These are phyloP conservation scores for Piloderma croceum DNA, from an alignment of 768 basidiomycete species.

Conservation along the genomic window DNA sequence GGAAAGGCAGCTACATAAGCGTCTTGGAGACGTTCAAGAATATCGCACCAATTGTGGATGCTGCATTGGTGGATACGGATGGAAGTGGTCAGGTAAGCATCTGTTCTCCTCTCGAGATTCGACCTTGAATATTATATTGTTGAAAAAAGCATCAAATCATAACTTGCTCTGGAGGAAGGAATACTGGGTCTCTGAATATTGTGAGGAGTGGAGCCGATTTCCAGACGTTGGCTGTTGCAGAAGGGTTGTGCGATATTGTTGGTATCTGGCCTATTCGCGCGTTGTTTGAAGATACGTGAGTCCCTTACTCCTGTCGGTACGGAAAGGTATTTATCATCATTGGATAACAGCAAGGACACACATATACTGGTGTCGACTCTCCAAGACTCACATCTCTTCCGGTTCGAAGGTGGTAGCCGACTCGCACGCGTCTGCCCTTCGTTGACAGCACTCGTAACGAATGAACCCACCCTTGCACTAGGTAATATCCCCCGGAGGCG, in stretches of 20 bases:
- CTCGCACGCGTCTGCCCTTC: slow-evolving; percentile 33
- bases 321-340: background rate
- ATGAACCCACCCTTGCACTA: slow-evolving; percentile 57
- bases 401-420: slow-evolving; percentile 41
- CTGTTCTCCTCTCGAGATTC: background rate
- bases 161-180: slow-evolving; percentile 79
- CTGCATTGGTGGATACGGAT: slow-evolving; percentile 67
- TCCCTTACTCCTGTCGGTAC: slow-evolving; percentile 6
- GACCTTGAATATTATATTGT: background rate
- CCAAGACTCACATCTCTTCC: slow-evolving; percentile 48
- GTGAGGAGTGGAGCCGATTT: slow-evolving; percentile 82
- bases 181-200: slow-evolving; percentile 69
- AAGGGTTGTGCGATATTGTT: slow-evolving; percentile 52
- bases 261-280: slow-evolving; percentile 57
- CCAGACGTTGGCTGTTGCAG: slow-evolving; percentile 52
- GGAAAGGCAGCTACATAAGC: slow-evolving; percentile 51
- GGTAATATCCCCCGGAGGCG: slow-evolving; percentile 45
- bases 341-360: slow-evolving; percentile 41
- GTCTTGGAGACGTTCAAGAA: slow-evolving; percentile 66
- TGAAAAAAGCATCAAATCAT: slow-evolving; percentile 65
- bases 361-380: slow-evolving; percentile 59
- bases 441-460: slow-evolving; percentile 39
- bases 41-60: slow-evolving; percentile 80
- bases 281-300: slow-evolving; percentile 46
- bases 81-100: slow-evolving; percentile 58